Evolutionary conservation across 257 asterid species (phyloP).

Genomic region (Solanum paucissectum): DNA sequence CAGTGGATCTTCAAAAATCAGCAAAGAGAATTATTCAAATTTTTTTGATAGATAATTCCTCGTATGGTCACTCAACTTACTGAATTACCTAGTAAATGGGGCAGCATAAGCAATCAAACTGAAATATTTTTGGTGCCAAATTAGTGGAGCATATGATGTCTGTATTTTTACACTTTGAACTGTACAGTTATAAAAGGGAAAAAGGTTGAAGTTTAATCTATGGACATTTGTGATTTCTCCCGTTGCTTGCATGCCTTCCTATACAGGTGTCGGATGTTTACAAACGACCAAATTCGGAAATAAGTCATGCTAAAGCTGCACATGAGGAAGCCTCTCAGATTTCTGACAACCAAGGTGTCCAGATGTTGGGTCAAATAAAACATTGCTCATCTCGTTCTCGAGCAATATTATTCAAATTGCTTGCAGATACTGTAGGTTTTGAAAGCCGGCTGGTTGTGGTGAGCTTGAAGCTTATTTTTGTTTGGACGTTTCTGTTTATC

Average conservation of each 20-base stretch:
- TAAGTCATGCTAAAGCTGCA: conserved; percentile 56
- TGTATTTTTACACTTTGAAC: not conserved
- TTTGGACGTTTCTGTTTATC: not conserved
- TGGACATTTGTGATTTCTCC: not conserved
- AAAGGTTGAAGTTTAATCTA: not conserved
- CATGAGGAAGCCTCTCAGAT: conserved; percentile 49
- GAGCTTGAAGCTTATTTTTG: conserved; percentile 15
- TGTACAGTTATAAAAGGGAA: not conserved
- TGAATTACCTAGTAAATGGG: not conserved
- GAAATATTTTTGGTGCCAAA: not conserved
- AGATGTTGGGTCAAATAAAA: conserved; percentile 82
- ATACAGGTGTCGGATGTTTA: conserved; percentile 77
- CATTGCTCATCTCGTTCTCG: conserved; percentile 92
- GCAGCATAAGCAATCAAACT: not conserved
- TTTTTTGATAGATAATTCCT: not conserved
- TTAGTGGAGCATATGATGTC: not conserved
- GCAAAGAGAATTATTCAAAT: not conserved
- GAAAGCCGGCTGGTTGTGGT: conserved; percentile 89
- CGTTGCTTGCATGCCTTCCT: conserved; percentile 2
- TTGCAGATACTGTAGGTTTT: conserved; percentile 96
- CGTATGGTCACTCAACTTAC: not conserved
- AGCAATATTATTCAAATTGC: conserved; percentile 89
- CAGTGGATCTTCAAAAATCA: not conserved
- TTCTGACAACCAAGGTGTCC: conserved; percentile 60
- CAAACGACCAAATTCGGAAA: conserved; percentile 70